Percentiles rank a stretch among this genome's conserved stretches.
phyloP scores from a whole-genome alignment of 2,329 filamentous ascomycete genomes.

The Dactylellina haptotyla region DNA sequence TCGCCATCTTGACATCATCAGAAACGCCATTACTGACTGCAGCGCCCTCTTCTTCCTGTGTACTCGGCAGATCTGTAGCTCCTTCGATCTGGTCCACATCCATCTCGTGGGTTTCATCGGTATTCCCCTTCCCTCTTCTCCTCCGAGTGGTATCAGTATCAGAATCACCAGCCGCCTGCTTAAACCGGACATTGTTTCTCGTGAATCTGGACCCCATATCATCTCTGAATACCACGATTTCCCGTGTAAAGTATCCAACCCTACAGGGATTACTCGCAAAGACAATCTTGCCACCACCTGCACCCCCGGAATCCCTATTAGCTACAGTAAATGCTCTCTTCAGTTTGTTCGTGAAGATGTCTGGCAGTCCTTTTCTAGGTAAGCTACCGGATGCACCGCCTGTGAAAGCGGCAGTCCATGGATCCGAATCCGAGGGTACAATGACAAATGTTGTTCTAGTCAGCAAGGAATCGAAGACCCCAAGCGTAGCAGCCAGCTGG shows the following conservation, averaged over 20 bases:
- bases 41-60: constrained; percentile 37
- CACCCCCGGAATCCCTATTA: constrained; percentile 68
- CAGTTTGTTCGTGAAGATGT: constrained; percentile 88
- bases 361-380: constrained; percentile 78
- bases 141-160: constrained; percentile 32
- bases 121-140: constrained; percentile 39
- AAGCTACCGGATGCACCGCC: constrained; percentile 77
- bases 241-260: constrained; percentile 83
- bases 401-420: constrained; percentile 89
- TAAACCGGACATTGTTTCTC: constrained; percentile 78
- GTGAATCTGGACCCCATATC: constrained; percentile 83
- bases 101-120: constrained; percentile 63
- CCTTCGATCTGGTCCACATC: constrained; percentile 62
- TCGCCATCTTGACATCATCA: constrained; percentile 63
- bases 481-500: constrained; percentile 79
- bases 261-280: constrained; percentile 91
- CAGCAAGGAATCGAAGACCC: constrained; percentile 84
- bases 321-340: constrained; percentile 81
- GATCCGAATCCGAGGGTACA: constrained; percentile 94
- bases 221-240: constrained; percentile 87
- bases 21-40: constrained; percentile 59
- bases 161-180: constrained; percentile 60
- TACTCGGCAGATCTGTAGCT: constrained; percentile 26
- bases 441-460: constrained; percentile 86
- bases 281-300: constrained; percentile 75